A percentile compares a stretch with the other conserved stretches of the same genome.
Conservation (phyloP, 2,329 filamentous ascomycete genomes). For the Penicillium sp. region DNA sequence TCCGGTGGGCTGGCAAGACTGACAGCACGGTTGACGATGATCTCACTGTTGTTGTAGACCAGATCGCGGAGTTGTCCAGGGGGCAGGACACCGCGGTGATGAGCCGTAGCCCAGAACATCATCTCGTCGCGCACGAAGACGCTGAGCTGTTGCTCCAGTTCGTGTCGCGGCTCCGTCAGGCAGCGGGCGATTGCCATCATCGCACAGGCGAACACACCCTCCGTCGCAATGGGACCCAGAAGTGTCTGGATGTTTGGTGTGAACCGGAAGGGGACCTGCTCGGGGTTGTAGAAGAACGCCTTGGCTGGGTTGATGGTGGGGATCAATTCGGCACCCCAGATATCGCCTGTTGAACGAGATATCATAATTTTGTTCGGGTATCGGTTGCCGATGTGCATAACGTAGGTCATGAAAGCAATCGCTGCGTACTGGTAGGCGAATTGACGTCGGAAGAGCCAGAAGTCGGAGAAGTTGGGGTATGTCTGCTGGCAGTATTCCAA, state of each 20-base stretch:
- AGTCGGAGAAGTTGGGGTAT: constrained; percentile 86
- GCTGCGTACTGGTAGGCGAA: constrained; percentile 95
- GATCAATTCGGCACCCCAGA: constrained; percentile 95
- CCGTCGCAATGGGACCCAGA: constrained; percentile 92
- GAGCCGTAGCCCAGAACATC: constrained; percentile 90
- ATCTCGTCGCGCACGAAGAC: constrained; percentile 98
- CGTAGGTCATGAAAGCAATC: constrained; percentile 97
- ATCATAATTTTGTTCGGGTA: constrained; percentile 96
- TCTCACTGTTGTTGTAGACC: constrained; percentile 81
- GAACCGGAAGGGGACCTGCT: constrained; percentile 94
- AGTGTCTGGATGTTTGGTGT: constrained; percentile 94
- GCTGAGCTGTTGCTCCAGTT: constrained; percentile 91
- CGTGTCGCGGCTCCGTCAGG: constrained; percentile 74
- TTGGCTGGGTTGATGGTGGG: constrained; percentile 81
- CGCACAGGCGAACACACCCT: constrained; percentile 92
- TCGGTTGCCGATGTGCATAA: constrained; percentile 93
- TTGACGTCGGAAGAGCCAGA: constrained; percentile 97
- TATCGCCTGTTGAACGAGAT: constrained; percentile 79
- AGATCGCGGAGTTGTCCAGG: constrained; percentile 72
- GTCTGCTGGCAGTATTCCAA: constrained; percentile 85
- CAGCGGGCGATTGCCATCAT: constrained; percentile 96
- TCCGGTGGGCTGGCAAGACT: constrained; percentile 75
- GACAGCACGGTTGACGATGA: constrained; percentile 86
- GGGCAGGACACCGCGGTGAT: constrained; percentile 63
- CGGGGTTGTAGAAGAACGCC: constrained; percentile 89